Percentiles rank a stretch among this genome's conserved stretches.
These are phyloP conservation scores for Fusarium sp. DNA, from an alignment of 2,329 filamentous ascomycete genomes.

Conservation along the genomic window DNA sequence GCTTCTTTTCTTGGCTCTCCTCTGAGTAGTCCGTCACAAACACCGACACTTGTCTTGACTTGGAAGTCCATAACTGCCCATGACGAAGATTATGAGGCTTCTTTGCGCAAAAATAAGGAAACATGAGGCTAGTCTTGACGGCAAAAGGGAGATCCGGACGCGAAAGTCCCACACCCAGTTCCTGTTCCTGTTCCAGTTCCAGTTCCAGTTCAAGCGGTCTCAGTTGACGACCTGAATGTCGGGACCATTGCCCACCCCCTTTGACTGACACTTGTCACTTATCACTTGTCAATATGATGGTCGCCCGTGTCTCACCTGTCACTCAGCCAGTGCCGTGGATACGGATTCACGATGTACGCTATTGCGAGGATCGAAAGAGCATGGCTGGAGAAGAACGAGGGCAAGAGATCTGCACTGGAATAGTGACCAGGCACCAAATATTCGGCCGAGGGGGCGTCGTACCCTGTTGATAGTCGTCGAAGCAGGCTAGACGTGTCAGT, in stretches of 20 bases:
- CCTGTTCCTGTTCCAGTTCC: too few species aligned
- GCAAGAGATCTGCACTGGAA: slow-evolving; percentile 30
- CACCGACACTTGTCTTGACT: slow-evolving; percentile 18
- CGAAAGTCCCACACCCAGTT: slow-evolving; percentile 16
- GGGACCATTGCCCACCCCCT: slow-evolving; percentile 33
- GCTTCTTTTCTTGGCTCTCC: slow-evolving; percentile 20
- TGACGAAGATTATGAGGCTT: slow-evolving; percentile 10
- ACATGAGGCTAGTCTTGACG: slow-evolving; percentile 16
- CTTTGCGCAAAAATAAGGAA: slow-evolving; percentile 11
- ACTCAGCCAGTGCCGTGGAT: slow-evolving; percentile 41
- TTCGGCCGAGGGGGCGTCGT: slow-evolving; percentile 17
- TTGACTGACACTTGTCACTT: slow-evolving; percentile 9
- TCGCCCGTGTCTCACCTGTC: slow-evolving; percentile 31
- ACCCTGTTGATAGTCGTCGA: slow-evolving; percentile 23
- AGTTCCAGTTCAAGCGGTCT: slow-evolving; percentile 32
- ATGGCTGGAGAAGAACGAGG: slow-evolving; percentile 24
- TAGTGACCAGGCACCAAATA: slow-evolving; percentile 18
- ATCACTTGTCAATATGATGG: slow-evolving; percentile 32
- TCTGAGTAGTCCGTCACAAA: background rate
- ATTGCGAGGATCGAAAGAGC: background rate
- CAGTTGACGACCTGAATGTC: slow-evolving; percentile 40
- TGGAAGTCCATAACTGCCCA: background rate
- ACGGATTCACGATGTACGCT: slow-evolving; percentile 13
- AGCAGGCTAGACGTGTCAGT: slow-evolving; percentile 23
- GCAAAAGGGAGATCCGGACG: slow-evolving; percentile 29